These are phyloP conservation scores for Exophiala bonariae DNA, from an alignment of 2,329 filamentous ascomycete species.

Conservation along the genomic window DNA sequence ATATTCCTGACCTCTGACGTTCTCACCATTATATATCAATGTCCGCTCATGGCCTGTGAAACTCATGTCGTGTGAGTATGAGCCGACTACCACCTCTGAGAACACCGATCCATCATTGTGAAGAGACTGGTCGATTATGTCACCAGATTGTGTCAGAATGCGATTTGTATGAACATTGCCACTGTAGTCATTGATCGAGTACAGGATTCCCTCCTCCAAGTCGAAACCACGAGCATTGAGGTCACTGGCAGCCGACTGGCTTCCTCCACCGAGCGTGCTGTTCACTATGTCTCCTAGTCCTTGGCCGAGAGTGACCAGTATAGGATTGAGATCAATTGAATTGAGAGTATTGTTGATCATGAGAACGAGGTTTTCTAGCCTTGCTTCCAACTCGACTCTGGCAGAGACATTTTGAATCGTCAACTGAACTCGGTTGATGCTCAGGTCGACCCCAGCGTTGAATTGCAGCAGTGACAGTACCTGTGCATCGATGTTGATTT, in stretches of 20 bases:
- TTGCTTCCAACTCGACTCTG: slow-evolving; percentile 59
- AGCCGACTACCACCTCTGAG: slow-evolving; percentile 47
- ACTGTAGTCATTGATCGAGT: slow-evolving; percentile 61
- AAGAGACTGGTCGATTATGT: slow-evolving; percentile 54
- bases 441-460: slow-evolving; percentile 61
- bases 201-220: slow-evolving; percentile 59
- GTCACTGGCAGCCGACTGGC: slow-evolving; percentile 3
- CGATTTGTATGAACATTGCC: slow-evolving; percentile 59
- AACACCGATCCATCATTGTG: slow-evolving; percentile 55
- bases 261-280: slow-evolving; percentile 33
- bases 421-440: slow-evolving; percentile 57
- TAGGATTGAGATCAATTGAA: slow-evolving; percentile 61
- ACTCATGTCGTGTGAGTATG: slow-evolving; percentile 53
- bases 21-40: slow-evolving; percentile 44
- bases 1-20: slow-evolving; percentile 55
- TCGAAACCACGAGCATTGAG: slow-evolving; percentile 31
- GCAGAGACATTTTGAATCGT: slow-evolving; percentile 60
- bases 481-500: slow-evolving; percentile 61
- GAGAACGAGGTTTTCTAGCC: slow-evolving; percentile 59
- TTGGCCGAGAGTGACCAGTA: slow-evolving; percentile 57
- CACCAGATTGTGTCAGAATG: slow-evolving; percentile 56
- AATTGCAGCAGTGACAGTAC: slow-evolving; percentile 60
- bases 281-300: slow-evolving; percentile 52
- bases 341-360: slow-evolving; percentile 61
- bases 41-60: slow-evolving; percentile 56